Base-by-base conservation (phyloP, 306 rosid species). In the Prosopis cineraria region DNA sequence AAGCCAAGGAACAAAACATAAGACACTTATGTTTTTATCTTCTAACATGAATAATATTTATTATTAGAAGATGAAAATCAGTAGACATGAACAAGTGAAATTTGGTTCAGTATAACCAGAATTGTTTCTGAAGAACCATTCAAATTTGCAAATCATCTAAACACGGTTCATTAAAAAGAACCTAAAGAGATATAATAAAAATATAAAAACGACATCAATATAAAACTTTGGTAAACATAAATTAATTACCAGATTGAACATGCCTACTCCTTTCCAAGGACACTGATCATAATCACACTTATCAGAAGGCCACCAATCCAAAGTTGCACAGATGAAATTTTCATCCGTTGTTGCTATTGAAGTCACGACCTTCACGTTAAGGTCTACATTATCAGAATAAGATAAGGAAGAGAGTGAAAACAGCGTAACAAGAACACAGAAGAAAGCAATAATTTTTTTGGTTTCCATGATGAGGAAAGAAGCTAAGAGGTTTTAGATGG, bases 221-320 rank as follows among this genome's bases (percentile, higher is more conserved):
- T n/a, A n/a, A n/a, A n/a, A n/a, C n/a, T n/a, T n/a, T n/a, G n/a
- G n/a, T n/a, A 36, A 36, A 36, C 5, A 5, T 36, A 36, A 36
- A 48, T 48, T 17, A 5, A 48, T 48, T 19, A 89, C 92, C 89
- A 91, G 24, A 41, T 83, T 86, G 2, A 82, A 73, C 47, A 88
- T 55, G 71, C 93, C 90, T 10, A 93, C 47, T 3, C 80, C 43
- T 22, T 76, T 86, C 94, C 91, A 91, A 0, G 97, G 93, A 41
- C 97, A 86, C 13, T 89, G 90, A 30, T 41, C 30, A 37, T 89
- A 86, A 34, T 91, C 89, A 73, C 93, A 89, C 60, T 91, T 89
- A 3, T 78, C 20, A 41, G 73, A 0, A n/a, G 94, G 97, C 94
- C 97, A 91, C 91, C 91, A 89, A 56, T 89, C 93, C 7, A 91